phyloP scores from a whole-genome alignment of 2,329 filamentous ascomycete genomes.

The Cladophialophora exuberans region DNA sequence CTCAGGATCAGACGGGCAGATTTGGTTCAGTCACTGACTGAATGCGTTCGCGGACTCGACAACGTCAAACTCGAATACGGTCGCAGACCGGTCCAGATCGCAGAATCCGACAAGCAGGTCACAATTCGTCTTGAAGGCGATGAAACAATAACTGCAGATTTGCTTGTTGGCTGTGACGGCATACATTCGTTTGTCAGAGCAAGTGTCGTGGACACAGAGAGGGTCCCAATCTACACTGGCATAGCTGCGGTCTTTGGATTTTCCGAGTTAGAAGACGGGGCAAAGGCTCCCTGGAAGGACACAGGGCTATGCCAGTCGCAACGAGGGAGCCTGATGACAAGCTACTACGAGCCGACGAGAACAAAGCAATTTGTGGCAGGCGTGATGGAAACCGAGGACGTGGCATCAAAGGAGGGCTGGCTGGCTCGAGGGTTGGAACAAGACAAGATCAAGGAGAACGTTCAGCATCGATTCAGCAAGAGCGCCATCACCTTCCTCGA shows the following conservation, averaged over 20 bases:
- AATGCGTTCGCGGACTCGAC: constrained; percentile 27
- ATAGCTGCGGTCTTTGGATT: constrained; percentile 20
- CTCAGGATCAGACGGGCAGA: constrained; percentile 38
- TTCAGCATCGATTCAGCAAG: constrained; percentile 46
- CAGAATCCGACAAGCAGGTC: constrained; percentile 32
- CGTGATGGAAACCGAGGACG: constrained; percentile 23
- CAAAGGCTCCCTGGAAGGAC: constrained; percentile 18
- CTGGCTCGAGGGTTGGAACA: constrained; percentile 43
- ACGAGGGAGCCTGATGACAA: constrained; percentile 21
- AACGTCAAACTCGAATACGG: constrained; percentile 36
- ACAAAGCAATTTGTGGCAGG: constrained; percentile 21
- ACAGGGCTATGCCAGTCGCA: constrained; percentile 23
- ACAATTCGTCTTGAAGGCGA: constrained; percentile 37
- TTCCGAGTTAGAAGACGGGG: constrained; percentile 1
- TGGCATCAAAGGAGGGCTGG: constrained; percentile 24
- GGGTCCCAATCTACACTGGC: constrained; percentile 25
- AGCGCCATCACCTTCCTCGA: constrained; percentile 42
- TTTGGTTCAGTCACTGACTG: constrained; percentile 36
- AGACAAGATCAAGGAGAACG: constrained; percentile 46
- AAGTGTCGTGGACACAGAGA: constrained; percentile 18
- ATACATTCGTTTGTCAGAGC: constrained; percentile 32
- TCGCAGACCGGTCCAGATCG: constrained; percentile 32
- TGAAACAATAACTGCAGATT: constrained; percentile 24
- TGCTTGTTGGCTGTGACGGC: constrained; percentile 35
- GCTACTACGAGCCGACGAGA: constrained; percentile 15